Evolutionary conservation across 2,329 filamentous ascomycete genomes (phyloP).

Genomic region (Parastagonospora avenae): DNA sequence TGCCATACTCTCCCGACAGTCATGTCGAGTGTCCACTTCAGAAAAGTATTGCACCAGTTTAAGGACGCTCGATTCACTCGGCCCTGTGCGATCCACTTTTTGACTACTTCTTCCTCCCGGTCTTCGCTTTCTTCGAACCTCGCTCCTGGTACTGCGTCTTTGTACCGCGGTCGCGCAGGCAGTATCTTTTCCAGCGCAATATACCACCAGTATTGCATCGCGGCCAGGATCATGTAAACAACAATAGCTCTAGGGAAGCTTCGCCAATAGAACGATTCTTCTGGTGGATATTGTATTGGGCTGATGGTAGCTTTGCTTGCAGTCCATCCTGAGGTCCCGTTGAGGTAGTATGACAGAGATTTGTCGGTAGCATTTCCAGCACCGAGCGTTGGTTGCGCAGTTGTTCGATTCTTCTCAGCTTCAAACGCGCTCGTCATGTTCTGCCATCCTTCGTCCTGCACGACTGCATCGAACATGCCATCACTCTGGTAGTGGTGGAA

Average conservation of each 20-base stretch:
- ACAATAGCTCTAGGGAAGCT: constrained; percentile 8
- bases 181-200: constrained; percentile 15
- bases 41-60: constrained; percentile 20
- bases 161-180: constrained; percentile 10
- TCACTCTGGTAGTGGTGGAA: constrained; percentile 6
- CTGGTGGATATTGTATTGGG: too few species aligned
- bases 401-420: not conserved
- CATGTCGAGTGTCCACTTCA: constrained; percentile 21
- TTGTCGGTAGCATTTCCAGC: not conserved
- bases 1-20: constrained; percentile 10
- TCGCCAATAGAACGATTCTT: constrained; percentile 9
- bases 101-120: constrained; percentile 19
- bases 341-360: too few species aligned
- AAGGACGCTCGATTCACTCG: constrained; percentile 16
- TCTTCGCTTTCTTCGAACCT: constrained; percentile 11
- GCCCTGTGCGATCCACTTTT: constrained; percentile 23
- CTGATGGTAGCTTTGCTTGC: too few species aligned
- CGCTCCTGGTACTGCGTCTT: not conserved
- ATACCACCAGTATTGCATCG: constrained; percentile 18
- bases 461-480: constrained; percentile 8
- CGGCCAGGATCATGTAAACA: constrained; percentile 1
- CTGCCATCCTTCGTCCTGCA: constrained; percentile 4
- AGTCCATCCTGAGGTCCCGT: too few species aligned
- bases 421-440: constrained; percentile 2
- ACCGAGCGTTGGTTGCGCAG: not conserved